phyloP scores from a whole-genome alignment of 179 eudicot genomes.

The Gypsophila paniculata region DNA sequence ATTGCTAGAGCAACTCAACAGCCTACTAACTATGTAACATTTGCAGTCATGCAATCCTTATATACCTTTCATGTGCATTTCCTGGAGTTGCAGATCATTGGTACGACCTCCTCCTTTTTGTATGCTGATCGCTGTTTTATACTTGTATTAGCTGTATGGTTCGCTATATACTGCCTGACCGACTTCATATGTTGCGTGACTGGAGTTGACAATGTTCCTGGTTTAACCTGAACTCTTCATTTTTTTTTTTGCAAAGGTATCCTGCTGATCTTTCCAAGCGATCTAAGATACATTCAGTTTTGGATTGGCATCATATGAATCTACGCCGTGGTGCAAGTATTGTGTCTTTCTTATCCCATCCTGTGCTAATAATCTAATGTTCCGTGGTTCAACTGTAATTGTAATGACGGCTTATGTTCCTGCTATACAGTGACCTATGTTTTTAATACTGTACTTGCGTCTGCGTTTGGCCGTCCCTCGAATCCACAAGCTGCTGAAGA shows the following conservation, averaged over 20 bases:
- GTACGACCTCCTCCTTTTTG: slow-evolving; percentile 33
- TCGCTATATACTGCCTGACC: neutral
- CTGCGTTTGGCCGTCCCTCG: slow-evolving; percentile 43
- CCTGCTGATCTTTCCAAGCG: slow-evolving; percentile 69
- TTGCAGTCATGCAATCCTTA: slow-evolving; percentile 88
- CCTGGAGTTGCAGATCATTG: slow-evolving; percentile 95
- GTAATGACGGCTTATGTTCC: slow-evolving; percentile 10
- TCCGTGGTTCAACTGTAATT: slow-evolving; percentile 20
- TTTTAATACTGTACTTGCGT: slow-evolving; percentile 44
- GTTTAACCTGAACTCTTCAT: neutral
- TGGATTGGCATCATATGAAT: slow-evolving; percentile 92
- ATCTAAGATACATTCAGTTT: slow-evolving; percentile 77
- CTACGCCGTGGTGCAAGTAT: slow-evolving; percentile 77
- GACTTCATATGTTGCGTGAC: neutral
- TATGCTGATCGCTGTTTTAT: neutral
- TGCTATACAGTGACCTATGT: slow-evolving; percentile 40
- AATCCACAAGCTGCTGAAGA: slow-evolving; percentile 61
- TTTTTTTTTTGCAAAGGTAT: slow-evolving; percentile 52
- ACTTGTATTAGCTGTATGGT: no score
- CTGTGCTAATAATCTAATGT: neutral
- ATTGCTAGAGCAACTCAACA: neutral
- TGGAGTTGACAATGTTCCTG: neutral
- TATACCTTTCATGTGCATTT: slow-evolving; percentile 66
- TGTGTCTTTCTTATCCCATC: neutral
- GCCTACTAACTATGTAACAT: slow-evolving; percentile 6